Evolutionary conservation across 345 rosid genomes (phyloP).

Genomic region (Erodium maritimum): DNA sequence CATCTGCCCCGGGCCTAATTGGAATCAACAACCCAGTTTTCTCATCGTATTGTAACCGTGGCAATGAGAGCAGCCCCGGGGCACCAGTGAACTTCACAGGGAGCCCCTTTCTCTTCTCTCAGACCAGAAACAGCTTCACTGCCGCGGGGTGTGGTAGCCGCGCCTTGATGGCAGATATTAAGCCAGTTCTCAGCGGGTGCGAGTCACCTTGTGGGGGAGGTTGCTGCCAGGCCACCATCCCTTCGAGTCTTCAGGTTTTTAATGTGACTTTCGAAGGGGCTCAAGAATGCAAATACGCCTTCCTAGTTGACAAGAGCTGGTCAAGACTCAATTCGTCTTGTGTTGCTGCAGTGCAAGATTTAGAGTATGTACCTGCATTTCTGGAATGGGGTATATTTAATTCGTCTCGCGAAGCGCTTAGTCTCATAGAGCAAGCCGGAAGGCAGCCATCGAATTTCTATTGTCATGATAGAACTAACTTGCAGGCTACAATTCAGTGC

Average conservation of each 20-base stretch:
- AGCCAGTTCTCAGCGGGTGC: background rate
- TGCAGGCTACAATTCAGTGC: background rate
- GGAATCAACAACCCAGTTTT: background rate
- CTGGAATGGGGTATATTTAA: background rate
- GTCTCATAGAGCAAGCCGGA: background rate
- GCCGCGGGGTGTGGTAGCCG: background rate
- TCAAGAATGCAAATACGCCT: background rate
- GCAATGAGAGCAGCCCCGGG: background rate
- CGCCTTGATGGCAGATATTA: background rate
- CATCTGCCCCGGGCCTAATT: background rate
- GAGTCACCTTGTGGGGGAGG: background rate
- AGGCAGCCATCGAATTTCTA: background rate
- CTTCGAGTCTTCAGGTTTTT: background rate
- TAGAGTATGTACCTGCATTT: background rate
- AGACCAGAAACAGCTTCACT: background rate
- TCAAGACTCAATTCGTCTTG: background rate
- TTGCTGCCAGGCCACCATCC: background rate
- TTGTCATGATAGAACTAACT: too few relatives aligned
- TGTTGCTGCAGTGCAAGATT: background rate
- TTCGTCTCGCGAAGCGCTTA: background rate
- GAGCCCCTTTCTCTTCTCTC: background rate
- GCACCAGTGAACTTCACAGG: background rate
- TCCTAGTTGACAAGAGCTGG: background rate
- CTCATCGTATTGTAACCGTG: background rate
- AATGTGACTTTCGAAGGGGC: background rate